A percentile compares a stretch with the other conserved stretches of the same genome.
Evolutionary conservation across 169 alveolate species (phyloP).

Genomic region (Cryptosporidium tyzzeri): DNA sequence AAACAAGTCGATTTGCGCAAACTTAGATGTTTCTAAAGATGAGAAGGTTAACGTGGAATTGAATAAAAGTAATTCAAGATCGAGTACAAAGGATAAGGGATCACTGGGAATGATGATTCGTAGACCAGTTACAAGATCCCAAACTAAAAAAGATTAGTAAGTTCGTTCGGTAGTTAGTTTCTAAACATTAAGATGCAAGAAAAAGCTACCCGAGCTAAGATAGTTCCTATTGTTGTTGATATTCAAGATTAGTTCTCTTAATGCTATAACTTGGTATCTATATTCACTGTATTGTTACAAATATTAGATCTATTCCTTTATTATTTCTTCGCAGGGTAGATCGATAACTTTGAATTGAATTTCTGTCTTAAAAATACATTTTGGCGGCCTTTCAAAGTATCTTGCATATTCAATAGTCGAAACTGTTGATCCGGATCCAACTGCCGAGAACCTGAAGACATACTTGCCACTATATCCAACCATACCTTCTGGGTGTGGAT

Average conservation of each 20-base stretch:
- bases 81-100: background rate
- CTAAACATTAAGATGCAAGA: background rate
- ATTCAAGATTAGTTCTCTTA: too few relatives aligned
- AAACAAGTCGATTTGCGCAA: background rate
- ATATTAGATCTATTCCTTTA: background rate
- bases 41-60: background rate
- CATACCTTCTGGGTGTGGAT: background rate
- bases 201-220: background rate
- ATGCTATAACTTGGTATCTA: background rate
- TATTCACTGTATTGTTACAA: too few relatives aligned
- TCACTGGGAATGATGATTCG: background rate
- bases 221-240: background rate
- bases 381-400: conserved; percentile 21
- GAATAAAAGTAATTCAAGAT: background rate
- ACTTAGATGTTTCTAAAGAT: too few relatives aligned
- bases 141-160: conserved; percentile 3
- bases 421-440: conserved; percentile 5
- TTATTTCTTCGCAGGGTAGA: background rate
- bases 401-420: conserved; percentile 48
- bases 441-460: conserved; percentile 14
- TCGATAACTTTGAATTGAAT: conserved; percentile 8
- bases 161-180: background rate
- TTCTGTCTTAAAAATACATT: background rate
- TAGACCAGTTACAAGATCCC: conserved; percentile 60
- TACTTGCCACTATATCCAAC: conserved; percentile 41